Evolutionary conservation across 2,329 filamentous ascomycete species (phyloP), one percentile per base, ranked within the genome.

Genomic region (Paracoccidioides brasiliensis): DNA sequence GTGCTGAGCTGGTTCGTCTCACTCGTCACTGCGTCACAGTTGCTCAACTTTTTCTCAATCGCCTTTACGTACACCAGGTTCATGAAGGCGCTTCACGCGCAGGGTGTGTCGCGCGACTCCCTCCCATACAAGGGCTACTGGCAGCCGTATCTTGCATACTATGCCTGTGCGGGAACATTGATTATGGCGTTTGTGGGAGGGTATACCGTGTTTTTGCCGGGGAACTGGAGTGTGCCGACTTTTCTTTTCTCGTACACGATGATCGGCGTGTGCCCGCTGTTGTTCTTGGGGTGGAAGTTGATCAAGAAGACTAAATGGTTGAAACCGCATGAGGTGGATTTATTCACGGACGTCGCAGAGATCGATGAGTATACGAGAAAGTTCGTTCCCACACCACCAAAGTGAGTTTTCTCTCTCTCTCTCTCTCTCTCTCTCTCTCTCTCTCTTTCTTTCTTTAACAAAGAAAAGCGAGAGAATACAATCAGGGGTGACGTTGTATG

Each of bases 191-290:
- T 94, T 52, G 91, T 88, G 65, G 93, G 91, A 78, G 90, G 90
- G 76, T 93, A 83, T 70, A 77, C 80, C 54, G 72, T 90, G 2
- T 73, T 89, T 38, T 83, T 86, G 3, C 70, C 68, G 51, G 70
- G 64, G 28, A 89, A 86, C 4, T 91, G 85, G 87, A 77, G 81
- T 57, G 66, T 85, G 0, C 78, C 83, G 5, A 81, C 79, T 5
- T 93, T 91, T 66, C 69, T 91, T 33, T 88, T 89, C 68, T 85
- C 82, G 69, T 90, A 90, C 68, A 81, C 83, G 51, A 88, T 88
- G 77, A 79, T 90, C 52, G 79, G 78, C 4, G 70, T 89, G 1
- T 88, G 87, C 64, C 86, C 85, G 0, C 60, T 83, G 0, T 71
- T 91, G 2, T 90, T 80, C 66, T 44, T 84, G 3, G 80, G 79